Conservation (phyloP, 768 basidiomycete genomes). For the Boletus huronensis region DNA sequence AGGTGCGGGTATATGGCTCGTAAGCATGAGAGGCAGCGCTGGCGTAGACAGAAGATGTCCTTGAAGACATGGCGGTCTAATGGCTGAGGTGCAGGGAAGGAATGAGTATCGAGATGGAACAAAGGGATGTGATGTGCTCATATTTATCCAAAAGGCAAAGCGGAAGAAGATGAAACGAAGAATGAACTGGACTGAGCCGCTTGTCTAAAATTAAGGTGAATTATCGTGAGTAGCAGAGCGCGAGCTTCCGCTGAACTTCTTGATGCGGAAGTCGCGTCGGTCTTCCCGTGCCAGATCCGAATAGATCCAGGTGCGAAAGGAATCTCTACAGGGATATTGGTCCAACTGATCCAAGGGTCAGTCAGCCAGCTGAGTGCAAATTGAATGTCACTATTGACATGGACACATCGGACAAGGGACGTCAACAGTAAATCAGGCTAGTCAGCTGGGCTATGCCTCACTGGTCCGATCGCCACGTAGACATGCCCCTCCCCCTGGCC, state of each 20-base stretch:
- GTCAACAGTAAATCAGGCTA: conserved; percentile 2
- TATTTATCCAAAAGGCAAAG: conserved; percentile 29
- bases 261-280: conserved; percentile 21
- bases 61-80: conserved; percentile 24
- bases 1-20: conserved; percentile 21
- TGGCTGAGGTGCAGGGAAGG: conserved; percentile 1
- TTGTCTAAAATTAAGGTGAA: conserved; percentile 29
- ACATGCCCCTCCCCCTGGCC: neutral
- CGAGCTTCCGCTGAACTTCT: conserved; percentile 22
- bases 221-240: conserved; percentile 25
- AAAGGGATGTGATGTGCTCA: conserved; percentile 5
- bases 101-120: neutral
- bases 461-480: conserved; percentile 1
- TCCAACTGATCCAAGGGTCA: conserved; percentile 8
- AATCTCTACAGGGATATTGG: neutral
- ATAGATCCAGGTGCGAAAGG: conserved; percentile 21
- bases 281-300: conserved; percentile 13
- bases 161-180: conserved; percentile 11
- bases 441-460: neutral
- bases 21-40: conserved; percentile 28
- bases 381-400: neutral
- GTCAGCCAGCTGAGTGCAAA: neutral
- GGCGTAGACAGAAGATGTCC: conserved; percentile 25
- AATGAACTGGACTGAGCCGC: conserved; percentile 19
- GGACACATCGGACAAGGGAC: neutral